Evolutionary conservation across 108 stramenopile genomes (phyloP).

Genomic region (Stephanodiscus minutulus): DNA sequence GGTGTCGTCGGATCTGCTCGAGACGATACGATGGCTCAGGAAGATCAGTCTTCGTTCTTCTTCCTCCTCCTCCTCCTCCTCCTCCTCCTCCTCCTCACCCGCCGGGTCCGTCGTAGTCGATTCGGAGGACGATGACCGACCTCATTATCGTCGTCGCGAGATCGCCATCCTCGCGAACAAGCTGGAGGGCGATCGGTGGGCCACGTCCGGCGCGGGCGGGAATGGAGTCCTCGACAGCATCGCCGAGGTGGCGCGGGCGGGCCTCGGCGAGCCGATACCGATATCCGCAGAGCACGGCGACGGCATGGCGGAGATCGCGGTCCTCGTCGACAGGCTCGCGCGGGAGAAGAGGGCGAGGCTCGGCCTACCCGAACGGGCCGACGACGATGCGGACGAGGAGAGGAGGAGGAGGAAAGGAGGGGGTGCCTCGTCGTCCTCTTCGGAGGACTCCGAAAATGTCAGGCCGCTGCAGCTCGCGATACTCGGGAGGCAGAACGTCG

Average conservation of each 20-base stretch:
- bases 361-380: constrained; percentile 30
- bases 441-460: constrained; percentile 11
- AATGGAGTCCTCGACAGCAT: constrained; percentile 63
- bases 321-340: constrained; percentile 60
- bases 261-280: constrained; percentile 82
- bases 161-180: constrained; percentile 83
- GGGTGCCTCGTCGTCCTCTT: neutral
- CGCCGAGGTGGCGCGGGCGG: constrained; percentile 66
- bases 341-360: constrained; percentile 49
- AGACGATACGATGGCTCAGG: constrained; percentile 80
- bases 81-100: neutral
- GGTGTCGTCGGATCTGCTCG: constrained; percentile 65
- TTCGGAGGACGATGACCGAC: neutral
- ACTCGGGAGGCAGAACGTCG: constrained; percentile 89
- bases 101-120: neutral
- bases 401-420: constrained; percentile 7
- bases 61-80: neutral
- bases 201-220: constrained; percentile 54
- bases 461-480: constrained; percentile 87
- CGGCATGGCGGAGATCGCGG: constrained; percentile 82
- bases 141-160: constrained; percentile 22
- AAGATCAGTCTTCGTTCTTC: constrained; percentile 50
- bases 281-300: constrained; percentile 88
- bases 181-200: constrained; percentile 83
- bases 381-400: constrained; percentile 20